Percentiles rank a stretch among this genome's conserved stretches.
Evolutionary conservation across 495 filamentous ascomycete genomes (phyloP).

Genomic region (Margaritispora aquatica): DNA sequence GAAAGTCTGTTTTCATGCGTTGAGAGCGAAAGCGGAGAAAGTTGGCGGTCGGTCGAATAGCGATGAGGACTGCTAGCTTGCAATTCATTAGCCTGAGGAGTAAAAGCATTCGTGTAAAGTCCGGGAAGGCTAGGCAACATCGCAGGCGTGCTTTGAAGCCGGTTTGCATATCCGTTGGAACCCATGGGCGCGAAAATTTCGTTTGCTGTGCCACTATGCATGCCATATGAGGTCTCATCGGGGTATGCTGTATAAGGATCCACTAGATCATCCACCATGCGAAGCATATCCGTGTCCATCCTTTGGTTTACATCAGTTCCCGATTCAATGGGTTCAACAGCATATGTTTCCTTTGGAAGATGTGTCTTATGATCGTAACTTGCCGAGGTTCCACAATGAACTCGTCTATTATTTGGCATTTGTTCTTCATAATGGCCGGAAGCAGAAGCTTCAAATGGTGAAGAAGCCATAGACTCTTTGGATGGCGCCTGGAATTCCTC

Average conservation of each 20-base stretch:
- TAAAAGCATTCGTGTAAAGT: conserved; percentile 19
- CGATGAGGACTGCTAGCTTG: conserved; percentile 14
- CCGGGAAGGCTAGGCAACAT: conserved; percentile 21
- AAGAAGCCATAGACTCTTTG: not conserved
- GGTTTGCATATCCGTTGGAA: conserved; percentile 3
- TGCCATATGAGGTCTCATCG: conserved; percentile 30
- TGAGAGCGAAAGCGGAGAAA: conserved; percentile 14
- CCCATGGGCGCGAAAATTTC: conserved; percentile 20
- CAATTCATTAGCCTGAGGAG: conserved; percentile 23
- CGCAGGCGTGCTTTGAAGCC: conserved; percentile 14
- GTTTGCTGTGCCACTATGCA: conserved; percentile 22
- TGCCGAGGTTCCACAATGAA: not conserved
- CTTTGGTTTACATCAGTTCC: conserved; percentile 26
- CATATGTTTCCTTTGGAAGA: not conserved
- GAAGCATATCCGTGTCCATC: conserved; percentile 40
- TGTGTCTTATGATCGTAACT: not conserved
- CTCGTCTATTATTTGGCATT: not conserved
- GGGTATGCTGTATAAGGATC: conserved; percentile 3
- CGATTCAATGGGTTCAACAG: conserved; percentile 5
- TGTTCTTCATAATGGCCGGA: not conserved
- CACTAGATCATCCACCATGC: conserved; percentile 63
- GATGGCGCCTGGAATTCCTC: conserved; percentile 9
- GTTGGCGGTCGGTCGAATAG: conserved; percentile 3
- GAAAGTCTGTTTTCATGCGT: conserved; percentile 11
- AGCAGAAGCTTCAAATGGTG: not conserved